Evolutionary conservation across 2,329 filamentous ascomycete species (phyloP).

Genomic region (Ilyonectria destructans): DNA sequence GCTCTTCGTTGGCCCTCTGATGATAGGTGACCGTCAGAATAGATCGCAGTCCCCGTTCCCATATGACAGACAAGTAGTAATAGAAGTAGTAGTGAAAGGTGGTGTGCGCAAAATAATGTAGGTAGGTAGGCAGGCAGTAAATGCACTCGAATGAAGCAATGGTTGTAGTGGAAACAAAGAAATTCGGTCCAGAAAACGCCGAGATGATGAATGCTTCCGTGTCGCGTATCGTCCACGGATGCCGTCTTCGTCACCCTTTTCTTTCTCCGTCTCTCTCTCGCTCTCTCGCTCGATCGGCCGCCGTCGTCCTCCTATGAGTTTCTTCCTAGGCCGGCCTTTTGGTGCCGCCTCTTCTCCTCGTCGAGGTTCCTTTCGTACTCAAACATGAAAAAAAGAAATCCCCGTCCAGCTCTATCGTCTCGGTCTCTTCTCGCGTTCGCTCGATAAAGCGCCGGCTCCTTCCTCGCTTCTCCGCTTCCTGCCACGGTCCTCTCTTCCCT

Average conservation of each 20-base stretch:
- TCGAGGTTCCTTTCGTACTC: slow-evolving; percentile 34
- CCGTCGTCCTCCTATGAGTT: slow-evolving; percentile 4
- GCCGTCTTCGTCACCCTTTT: slow-evolving; percentile 24
- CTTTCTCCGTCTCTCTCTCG: slow-evolving; percentile 12
- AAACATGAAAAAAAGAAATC: slow-evolving; percentile 34
- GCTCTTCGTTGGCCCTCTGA: slow-evolving; percentile 24
- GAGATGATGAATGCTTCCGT: slow-evolving; percentile 20
- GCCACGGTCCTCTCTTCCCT: slow-evolving; percentile 56
- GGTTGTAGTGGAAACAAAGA: slow-evolving; percentile 13
- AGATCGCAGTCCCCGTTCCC: slow-evolving; percentile 24
- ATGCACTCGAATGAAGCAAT: slow-evolving; percentile 17
- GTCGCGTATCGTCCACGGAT: slow-evolving; percentile 17
- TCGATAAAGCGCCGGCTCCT: slow-evolving; percentile 55
- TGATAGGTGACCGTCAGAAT: slow-evolving; percentile 12
- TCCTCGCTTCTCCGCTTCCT: slow-evolving; percentile 66
- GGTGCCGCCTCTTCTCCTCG: slow-evolving; percentile 13
- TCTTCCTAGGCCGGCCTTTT: not conserved
- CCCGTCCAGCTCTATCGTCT: slow-evolving; percentile 59
- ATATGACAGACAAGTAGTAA: slow-evolving; percentile 30
- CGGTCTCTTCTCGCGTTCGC: slow-evolving; percentile 70
- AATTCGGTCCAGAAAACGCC: slow-evolving; percentile 27
- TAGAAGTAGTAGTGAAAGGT: slow-evolving; percentile 24
- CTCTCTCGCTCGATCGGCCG: not conserved
- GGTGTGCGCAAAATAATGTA: slow-evolving; percentile 25
- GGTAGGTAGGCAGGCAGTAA: slow-evolving; percentile 13